Evolutionary conservation across 2,329 filamentous ascomycete species (phyloP), one percentile per base, ranked within the genome.

Genomic region (Arthrocladium fulminans): DNA sequence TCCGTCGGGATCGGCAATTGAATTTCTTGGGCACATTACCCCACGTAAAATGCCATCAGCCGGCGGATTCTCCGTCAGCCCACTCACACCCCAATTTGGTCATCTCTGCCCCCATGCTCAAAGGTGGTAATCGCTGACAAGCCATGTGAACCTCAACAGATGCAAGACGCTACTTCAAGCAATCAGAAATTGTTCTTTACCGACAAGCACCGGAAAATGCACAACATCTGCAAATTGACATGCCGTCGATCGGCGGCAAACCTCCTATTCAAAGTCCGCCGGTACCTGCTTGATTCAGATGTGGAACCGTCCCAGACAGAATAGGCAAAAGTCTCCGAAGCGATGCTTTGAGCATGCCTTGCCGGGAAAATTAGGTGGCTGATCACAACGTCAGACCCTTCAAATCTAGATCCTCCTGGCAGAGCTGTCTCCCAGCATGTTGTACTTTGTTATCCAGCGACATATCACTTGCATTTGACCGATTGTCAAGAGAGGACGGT

Each of bases 171-270:
- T 98, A 98, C 72, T 98, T 98, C 73, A 98, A 98, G 69, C 92
- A 98, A 68, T 96, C 88, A 45, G 92, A 98, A 71, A 98, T 98
- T 64, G 89, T 96, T 50, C 81, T 98, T 45, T 97, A 86, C 73
- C 83, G 92, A 56, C 92, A 97, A 62, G 67, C 71, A 22, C 71
- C 71, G 42, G 71, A 73, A 52, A 29, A 50, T 12, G 37, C 46
- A 25, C 58, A 47, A 35, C 48, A 52, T 23, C 43, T 60, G 27
- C 55, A 55, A 3, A 55, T 53, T 22, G 58, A 59, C 40, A 51
- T 52, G 29, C 58, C 58, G 12, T 49, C 50, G 15, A 41, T 56
- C 9, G 58, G 58, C 32, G 58, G 58, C 3, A 60, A 58, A 32
- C 43, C 40, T 13, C 57, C 58, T 15, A 45, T 48, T 19, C 54